These are phyloP conservation scores for Melanogaster broomeanus DNA, from an alignment of 768 basidiomycete genomes.

Conservation along the genomic window DNA sequence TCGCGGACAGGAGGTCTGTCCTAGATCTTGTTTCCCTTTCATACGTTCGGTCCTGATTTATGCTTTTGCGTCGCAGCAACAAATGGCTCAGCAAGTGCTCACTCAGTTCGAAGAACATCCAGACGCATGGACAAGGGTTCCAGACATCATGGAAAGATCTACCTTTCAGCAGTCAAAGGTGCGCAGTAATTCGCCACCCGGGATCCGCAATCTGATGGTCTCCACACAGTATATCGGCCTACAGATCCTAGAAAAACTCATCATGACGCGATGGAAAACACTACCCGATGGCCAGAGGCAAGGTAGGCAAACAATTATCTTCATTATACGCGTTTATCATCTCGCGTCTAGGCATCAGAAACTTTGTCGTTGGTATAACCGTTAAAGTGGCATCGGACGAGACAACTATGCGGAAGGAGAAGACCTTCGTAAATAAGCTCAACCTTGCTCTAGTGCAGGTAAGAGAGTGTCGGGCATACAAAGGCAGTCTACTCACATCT, in stretches of 20 bases:
- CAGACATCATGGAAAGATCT: constrained; percentile 86
- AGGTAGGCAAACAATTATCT: constrained; percentile 46
- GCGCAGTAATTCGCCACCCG: neutral
- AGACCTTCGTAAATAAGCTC: constrained; percentile 93
- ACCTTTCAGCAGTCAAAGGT: constrained; percentile 88
- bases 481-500: constrained; percentile 5
- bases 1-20: constrained; percentile 73
- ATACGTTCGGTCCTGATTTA: constrained; percentile 6
- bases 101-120: constrained; percentile 97
- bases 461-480: constrained; percentile 17
- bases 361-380: constrained; percentile 92
- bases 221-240: constrained; percentile 84
- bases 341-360: constrained; percentile 74
- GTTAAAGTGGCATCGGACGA: constrained; percentile 96
- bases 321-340: constrained; percentile 9
- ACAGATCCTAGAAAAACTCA: constrained; percentile 95
- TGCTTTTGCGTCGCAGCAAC: constrained; percentile 62
- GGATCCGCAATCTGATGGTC: constrained; percentile 13
- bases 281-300: constrained; percentile 92
- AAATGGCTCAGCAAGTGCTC: constrained; percentile 89
- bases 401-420: constrained; percentile 83
- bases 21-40: constrained; percentile 6
- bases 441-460: constrained; percentile 96
- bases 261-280: constrained; percentile 94
- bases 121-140: constrained; percentile 97